phyloP scores from a whole-genome alignment of 2,329 filamentous ascomycete genomes.

The Alternaria gansuensis region DNA sequence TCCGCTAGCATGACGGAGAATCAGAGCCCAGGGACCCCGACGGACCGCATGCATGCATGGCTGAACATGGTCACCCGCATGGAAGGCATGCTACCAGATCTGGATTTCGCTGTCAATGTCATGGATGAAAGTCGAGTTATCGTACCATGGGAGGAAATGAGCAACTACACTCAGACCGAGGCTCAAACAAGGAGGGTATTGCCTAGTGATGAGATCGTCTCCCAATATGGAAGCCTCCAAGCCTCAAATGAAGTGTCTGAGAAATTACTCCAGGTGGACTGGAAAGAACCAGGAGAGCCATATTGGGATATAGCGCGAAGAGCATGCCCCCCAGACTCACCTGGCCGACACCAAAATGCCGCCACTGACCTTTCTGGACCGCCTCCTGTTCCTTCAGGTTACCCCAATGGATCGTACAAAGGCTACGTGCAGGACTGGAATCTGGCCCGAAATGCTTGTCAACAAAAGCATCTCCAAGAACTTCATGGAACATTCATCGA shows the following conservation, averaged over 20 bases:
- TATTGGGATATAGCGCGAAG: conserved; percentile 57
- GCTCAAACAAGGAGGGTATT: conserved; percentile 39
- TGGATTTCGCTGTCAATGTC: conserved; percentile 59
- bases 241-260: conserved; percentile 35
- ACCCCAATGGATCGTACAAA: conserved; percentile 47
- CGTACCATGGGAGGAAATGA: conserved; percentile 59
- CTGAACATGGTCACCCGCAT: conserved; percentile 53
- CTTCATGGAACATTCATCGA: conserved; percentile 61
- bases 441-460: conserved; percentile 56
- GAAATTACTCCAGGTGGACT: conserved; percentile 43
- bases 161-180: conserved; percentile 51
- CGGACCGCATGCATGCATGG: conserved; percentile 56
- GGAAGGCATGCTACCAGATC: conserved; percentile 54
- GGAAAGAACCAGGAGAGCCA: conserved; percentile 35
- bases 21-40: conserved; percentile 21
- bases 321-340: conserved; percentile 54
- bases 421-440: conserved; percentile 62
- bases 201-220: conserved; percentile 36
- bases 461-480: conserved; percentile 56
- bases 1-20: conserved; percentile 44
- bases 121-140: conserved; percentile 61
- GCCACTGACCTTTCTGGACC: conserved; percentile 52
- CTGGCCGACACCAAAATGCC: conserved; percentile 45
- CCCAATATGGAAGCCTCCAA: conserved; percentile 27
- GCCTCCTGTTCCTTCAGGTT: conserved; percentile 39